A percentile compares a stretch with the other conserved stretches of the same genome.
Evolutionary conservation across 2,329 filamentous ascomycete species (phyloP).

Genomic region (Thermoascus crustaceus): DNA sequence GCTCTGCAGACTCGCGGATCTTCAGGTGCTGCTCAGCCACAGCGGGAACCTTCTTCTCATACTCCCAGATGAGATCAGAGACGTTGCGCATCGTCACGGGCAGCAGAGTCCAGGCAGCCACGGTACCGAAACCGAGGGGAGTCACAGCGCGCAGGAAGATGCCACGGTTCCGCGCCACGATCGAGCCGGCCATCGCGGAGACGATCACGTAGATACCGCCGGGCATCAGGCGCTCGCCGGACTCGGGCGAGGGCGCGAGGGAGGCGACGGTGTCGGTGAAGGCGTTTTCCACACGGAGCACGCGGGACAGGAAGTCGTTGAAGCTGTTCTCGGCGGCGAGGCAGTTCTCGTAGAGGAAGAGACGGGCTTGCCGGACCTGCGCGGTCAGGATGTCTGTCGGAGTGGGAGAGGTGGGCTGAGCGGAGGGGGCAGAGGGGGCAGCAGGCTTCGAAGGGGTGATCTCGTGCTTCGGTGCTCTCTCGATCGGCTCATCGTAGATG

Average conservation of each 20-base stretch:
- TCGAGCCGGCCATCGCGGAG: slow-evolving; percentile 88
- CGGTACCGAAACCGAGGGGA: slow-evolving; percentile 71
- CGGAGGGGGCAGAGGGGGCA: slow-evolving; percentile 13
- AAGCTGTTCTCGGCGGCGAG: slow-evolving; percentile 69
- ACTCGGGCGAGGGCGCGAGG: slow-evolving; percentile 76
- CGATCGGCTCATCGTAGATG: slow-evolving; percentile 36
- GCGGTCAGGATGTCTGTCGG: slow-evolving; percentile 83
- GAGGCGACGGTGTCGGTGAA: slow-evolving; percentile 86
- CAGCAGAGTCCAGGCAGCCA: slow-evolving; percentile 74
- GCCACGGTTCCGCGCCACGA: slow-evolving; percentile 80
- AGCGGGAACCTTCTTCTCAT: slow-evolving; percentile 80
- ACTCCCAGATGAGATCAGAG: slow-evolving; percentile 77
- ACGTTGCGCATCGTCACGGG: slow-evolving; percentile 89
- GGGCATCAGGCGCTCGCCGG: slow-evolving; percentile 81
- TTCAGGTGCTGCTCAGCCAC: slow-evolving; percentile 73
- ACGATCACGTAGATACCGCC: slow-evolving; percentile 89
- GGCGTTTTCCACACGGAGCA: slow-evolving; percentile 76
- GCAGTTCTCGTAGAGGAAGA: slow-evolving; percentile 71
- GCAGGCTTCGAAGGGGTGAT: slow-evolving; percentile 12
- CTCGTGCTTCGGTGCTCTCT: slow-evolving; percentile 8
- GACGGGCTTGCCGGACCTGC: slow-evolving; percentile 70
- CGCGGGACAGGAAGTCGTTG: slow-evolving; percentile 71
- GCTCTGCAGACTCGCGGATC: slow-evolving; percentile 59
- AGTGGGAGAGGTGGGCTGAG: slow-evolving; percentile 47
- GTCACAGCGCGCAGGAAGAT: slow-evolving; percentile 69